Conservation (phyloP, 495 filamentous ascomycete species). For the Podospora australis region DNA sequence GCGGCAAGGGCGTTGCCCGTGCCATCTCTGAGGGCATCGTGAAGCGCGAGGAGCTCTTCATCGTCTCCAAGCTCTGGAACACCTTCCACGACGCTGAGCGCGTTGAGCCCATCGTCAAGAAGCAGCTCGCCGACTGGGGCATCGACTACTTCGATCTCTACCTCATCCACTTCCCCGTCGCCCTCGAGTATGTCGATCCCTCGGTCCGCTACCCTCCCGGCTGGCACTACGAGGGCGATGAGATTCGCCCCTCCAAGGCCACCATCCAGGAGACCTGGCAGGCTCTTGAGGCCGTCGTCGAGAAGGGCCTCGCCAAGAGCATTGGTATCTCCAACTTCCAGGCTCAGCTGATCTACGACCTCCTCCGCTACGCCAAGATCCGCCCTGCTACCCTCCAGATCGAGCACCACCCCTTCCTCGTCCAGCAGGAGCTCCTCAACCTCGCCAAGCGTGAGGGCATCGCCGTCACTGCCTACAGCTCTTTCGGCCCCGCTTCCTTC, state of each 20-base stretch:
- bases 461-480: slow-evolving; percentile 81
- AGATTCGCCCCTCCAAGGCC: slow-evolving; percentile 56
- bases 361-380: slow-evolving; percentile 76
- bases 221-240: slow-evolving; percentile 59
- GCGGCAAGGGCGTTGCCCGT: slow-evolving; percentile 75
- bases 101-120: slow-evolving; percentile 65
- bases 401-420: slow-evolving; percentile 96
- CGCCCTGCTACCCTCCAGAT: slow-evolving; percentile 81
- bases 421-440: slow-evolving; percentile 67
- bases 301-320: slow-evolving; percentile 59
- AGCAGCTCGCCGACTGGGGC: slow-evolving; percentile 73
- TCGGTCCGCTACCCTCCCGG: slow-evolving; percentile 72
- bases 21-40: slow-evolving; percentile 83
- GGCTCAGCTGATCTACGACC: slow-evolving; percentile 72
- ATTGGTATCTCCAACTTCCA: slow-evolving; percentile 93
- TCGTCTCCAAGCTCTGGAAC: slow-evolving; percentile 92
- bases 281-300: slow-evolving; percentile 74
- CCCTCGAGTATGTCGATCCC: slow-evolving; percentile 74
- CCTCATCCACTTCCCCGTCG: slow-evolving; percentile 77
- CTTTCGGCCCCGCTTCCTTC: slow-evolving; percentile 82
- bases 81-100: slow-evolving; percentile 70
- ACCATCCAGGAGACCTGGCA: slow-evolving; percentile 84
- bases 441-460: slow-evolving; percentile 68
- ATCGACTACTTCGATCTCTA: slow-evolving; percentile 82
- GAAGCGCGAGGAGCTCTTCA: slow-evolving; percentile 82